Percentiles rank a stretch among this genome's conserved stretches.
These are phyloP conservation scores for Tylopilus orsonianus DNA, from an alignment of 1,284 basidiomycete genomes.

Conservation along the genomic window DNA sequence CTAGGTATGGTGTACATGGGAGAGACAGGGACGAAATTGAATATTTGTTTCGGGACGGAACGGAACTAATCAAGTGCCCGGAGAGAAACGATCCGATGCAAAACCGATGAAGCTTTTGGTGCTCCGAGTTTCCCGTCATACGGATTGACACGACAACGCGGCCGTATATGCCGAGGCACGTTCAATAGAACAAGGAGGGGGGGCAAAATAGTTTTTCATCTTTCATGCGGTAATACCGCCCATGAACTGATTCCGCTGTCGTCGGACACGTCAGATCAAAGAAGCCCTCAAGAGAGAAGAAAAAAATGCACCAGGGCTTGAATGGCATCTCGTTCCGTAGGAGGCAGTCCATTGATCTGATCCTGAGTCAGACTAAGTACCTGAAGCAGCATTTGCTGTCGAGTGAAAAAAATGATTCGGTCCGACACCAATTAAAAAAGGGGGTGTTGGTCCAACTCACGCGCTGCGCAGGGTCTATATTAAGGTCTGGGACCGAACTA, in stretches of 20 bases:
- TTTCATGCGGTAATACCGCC: conserved; percentile 35
- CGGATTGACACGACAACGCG: not conserved
- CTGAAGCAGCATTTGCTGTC: conserved; percentile 79
- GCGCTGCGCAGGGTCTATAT: conserved; percentile 36
- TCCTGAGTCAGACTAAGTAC: conserved; percentile 84
- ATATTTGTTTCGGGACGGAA: not conserved
- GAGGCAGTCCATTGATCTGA: conserved; percentile 84
- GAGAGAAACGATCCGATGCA: not conserved
- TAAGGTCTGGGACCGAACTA: conserved; percentile 31
- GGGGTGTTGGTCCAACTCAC: conserved; percentile 19
- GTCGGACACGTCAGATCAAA: conserved; percentile 39
- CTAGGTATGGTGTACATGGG: conserved; percentile 10
- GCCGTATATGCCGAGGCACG: not conserved
- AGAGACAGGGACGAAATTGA: not conserved
- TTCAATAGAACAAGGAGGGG: not conserved
- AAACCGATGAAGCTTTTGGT: too few relatives aligned
- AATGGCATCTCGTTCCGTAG: conserved; percentile 83
- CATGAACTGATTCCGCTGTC: conserved; percentile 51
- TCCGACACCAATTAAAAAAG: not conserved
- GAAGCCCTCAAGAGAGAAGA: too few relatives aligned
- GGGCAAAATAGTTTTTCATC: not conserved
- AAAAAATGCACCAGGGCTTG: conserved; percentile 76
- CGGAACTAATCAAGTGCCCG: not conserved
- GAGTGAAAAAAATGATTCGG: not conserved
- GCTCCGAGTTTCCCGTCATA: not conserved